A percentile compares a stretch with the other conserved stretches of the same genome.
These are phyloP conservation scores for Papiliotrema nemorosa DNA, from an alignment of 1,284 basidiomycete genomes.

Conservation along the genomic window DNA sequence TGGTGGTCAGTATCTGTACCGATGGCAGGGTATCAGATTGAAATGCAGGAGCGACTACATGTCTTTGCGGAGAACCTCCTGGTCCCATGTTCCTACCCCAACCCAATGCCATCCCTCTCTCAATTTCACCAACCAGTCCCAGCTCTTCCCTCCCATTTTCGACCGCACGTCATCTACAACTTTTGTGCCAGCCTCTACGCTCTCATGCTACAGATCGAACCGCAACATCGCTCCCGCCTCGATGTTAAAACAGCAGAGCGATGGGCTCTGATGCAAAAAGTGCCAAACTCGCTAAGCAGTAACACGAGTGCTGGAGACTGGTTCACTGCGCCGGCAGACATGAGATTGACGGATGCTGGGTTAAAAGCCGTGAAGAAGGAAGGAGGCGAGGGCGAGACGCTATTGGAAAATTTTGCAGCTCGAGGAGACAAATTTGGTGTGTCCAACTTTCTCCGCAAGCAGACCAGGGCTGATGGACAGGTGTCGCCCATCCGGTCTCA, in stretches of 20 bases:
- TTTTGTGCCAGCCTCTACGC: constrained; percentile 37
- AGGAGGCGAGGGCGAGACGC: neutral
- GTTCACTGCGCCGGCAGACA: constrained; percentile 37
- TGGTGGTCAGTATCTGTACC: constrained; percentile 40
- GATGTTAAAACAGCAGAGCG: constrained; percentile 15
- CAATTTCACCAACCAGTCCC: constrained; percentile 37
- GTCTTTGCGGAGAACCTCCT: constrained; percentile 39
- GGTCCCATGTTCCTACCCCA: constrained; percentile 40
- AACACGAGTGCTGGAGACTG: constrained; percentile 30
- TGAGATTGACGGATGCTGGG: constrained; percentile 22
- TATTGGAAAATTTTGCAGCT: constrained; percentile 21
- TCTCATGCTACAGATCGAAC: constrained; percentile 33
- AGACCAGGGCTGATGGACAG: constrained; percentile 8
- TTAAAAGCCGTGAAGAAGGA: constrained; percentile 9
- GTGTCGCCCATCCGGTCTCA: constrained; percentile 29
- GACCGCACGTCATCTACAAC: constrained; percentile 36
- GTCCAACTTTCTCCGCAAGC: constrained; percentile 3
- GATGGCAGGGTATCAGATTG: too few species aligned
- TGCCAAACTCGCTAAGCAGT: constrained; percentile 10
- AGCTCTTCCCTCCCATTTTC: constrained; percentile 36
- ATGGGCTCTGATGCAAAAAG: constrained; percentile 44
- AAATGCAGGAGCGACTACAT: constrained; percentile 41
- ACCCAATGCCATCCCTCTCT: constrained; percentile 36
- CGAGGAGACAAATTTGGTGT: constrained; percentile 33
- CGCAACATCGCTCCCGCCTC: constrained; percentile 10